Conservation (phyloP, 352 stramenopile species). For the Phytophthora lateralis region DNA sequence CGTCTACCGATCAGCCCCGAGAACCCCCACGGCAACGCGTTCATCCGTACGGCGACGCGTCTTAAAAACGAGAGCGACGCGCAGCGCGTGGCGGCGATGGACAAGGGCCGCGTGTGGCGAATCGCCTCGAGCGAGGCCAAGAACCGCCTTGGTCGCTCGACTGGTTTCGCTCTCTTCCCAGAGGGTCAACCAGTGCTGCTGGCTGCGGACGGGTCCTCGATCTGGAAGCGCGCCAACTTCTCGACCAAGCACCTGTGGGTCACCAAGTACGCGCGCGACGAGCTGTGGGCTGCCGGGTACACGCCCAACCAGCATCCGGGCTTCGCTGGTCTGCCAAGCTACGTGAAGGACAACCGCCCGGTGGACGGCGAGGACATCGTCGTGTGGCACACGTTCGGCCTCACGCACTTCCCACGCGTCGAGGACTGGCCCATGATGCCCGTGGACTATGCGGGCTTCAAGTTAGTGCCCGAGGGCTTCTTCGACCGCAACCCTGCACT, state of each 20-base stretch:
- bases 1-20: slow-evolving; percentile 39
- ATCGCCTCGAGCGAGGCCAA: slow-evolving; percentile 64
- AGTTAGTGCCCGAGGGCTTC: slow-evolving; percentile 69
- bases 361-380: slow-evolving; percentile 69
- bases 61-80: slow-evolving; percentile 56
- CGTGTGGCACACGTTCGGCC: slow-evolving; percentile 78
- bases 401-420: slow-evolving; percentile 64
- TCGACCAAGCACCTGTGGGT: slow-evolving; percentile 77
- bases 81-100: slow-evolving; percentile 50
- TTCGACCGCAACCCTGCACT: slow-evolving; percentile 62
- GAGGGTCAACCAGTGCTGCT: slow-evolving; percentile 59
- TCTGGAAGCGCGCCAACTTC: slow-evolving; percentile 69
- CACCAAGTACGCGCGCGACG: slow-evolving; percentile 60
- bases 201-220: slow-evolving; percentile 50
- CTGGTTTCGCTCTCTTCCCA: slow-evolving; percentile 64
- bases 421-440: slow-evolving; percentile 83
- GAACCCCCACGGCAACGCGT: slow-evolving; percentile 71
- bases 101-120: slow-evolving; percentile 68
- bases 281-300: slow-evolving; percentile 73
- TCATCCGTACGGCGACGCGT: slow-evolving; percentile 52
- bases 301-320: slow-evolving; percentile 66
- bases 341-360: slow-evolving; percentile 56
- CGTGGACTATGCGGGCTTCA: slow-evolving; percentile 72
- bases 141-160: slow-evolving; percentile 69
- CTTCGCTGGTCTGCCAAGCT: slow-evolving; percentile 54